A percentile compares a stretch with the other conserved stretches of the same genome.
Conservation (phyloP, 1,139 yeast species). For the Lodderomyces orthopsilosis region DNA sequence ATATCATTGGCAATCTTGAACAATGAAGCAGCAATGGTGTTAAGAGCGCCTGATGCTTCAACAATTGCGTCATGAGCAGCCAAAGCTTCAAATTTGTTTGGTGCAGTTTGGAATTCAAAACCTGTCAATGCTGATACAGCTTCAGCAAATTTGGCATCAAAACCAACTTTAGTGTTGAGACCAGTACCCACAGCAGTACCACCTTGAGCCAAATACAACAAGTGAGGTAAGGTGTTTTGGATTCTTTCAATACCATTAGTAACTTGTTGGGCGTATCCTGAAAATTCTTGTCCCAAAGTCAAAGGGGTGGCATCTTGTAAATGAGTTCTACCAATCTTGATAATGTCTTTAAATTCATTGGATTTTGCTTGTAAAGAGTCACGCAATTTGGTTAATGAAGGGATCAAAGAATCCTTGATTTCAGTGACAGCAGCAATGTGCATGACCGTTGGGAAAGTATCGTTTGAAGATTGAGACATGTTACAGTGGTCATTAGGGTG, state of each 20-base stretch:
- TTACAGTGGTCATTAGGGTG: constrained; percentile 99
- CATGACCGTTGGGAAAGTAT: constrained; percentile 99
- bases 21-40: constrained; percentile 89
- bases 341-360: constrained; percentile 80
- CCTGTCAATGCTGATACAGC: constrained; percentile 84
- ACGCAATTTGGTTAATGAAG: constrained; percentile 74
- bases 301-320: constrained; percentile 98
- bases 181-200: constrained; percentile 99
- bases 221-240: constrained; percentile 69
- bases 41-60: constrained; percentile 95
- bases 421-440: constrained; percentile 97
- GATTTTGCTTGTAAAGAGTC: constrained; percentile 74
- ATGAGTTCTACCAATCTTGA: constrained; percentile 98
- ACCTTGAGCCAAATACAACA: constrained; percentile 91
- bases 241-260: constrained; percentile 88
- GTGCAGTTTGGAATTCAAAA: constrained; percentile 86
- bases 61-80: constrained; percentile 99
- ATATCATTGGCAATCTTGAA: constrained; percentile 97
- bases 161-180: constrained; percentile 87
- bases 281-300: constrained; percentile 96
- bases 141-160: constrained; percentile 78
- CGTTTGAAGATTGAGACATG: constrained; percentile 97
- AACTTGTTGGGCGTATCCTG: constrained; percentile 93
- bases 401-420: constrained; percentile 70
- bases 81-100: constrained; percentile 97